phyloP scores from a whole-genome alignment of 2,329 filamentous ascomycete genomes.

The Alternaria panax region DNA sequence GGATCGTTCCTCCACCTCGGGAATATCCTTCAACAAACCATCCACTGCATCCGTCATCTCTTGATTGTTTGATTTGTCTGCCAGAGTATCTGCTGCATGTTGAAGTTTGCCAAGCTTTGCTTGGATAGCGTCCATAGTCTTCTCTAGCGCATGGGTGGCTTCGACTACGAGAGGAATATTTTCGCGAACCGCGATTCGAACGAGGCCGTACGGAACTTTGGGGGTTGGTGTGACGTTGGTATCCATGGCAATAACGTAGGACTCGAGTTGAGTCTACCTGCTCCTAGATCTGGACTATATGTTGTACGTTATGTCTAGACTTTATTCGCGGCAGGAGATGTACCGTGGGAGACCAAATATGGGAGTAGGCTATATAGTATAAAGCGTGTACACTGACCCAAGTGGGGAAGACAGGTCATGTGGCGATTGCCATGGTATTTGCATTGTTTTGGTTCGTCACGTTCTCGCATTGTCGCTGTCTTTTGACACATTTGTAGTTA shows the following conservation, averaged over 20 bases:
- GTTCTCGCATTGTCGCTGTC: background rate
- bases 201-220: background rate
- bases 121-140: background rate
- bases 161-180: background rate
- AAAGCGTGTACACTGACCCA: background rate
- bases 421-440: background rate
- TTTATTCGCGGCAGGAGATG: background rate
- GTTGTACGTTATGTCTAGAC: background rate
- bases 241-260: background rate
- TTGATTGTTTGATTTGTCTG: background rate
- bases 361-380: background rate
- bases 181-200: background rate
- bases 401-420: background rate
- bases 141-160: background rate
- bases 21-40: background rate
- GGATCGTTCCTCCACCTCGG: background rate
- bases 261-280: background rate
- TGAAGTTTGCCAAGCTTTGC: background rate
- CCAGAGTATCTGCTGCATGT: background rate
- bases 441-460: background rate
- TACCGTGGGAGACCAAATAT: too few relatives aligned
- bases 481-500: background rate
- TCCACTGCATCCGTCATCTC: background rate
- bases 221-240: background rate
- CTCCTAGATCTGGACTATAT: background rate